Percentiles rank a stretch among this genome's conserved stretches.
Conservation (phyloP, 1,284 basidiomycete genomes). For the Phaffia rhodozyma region DNA sequence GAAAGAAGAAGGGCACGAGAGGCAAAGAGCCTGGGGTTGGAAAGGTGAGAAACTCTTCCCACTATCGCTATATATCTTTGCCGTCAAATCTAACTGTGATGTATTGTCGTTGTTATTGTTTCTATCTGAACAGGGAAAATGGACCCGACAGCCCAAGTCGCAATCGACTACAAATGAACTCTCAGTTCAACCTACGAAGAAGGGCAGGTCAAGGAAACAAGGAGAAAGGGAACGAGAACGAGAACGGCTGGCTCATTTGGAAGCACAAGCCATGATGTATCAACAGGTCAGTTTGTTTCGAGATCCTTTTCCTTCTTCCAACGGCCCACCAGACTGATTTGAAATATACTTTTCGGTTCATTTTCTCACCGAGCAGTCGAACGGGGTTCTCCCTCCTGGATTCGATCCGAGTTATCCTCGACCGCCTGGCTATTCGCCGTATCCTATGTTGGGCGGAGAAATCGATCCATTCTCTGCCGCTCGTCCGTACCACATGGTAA, state of each 20-base stretch:
- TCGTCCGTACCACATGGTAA: too few species aligned
- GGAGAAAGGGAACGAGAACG: background rate
- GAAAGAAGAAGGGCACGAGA: background rate
- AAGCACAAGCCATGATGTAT: background rate
- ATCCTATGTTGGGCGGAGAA: too few species aligned
- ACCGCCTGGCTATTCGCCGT: too few species aligned
- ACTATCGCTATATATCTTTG: background rate
- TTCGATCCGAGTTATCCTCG: too few species aligned
- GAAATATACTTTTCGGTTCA: too few species aligned
- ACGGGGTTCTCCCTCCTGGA: too few species aligned
- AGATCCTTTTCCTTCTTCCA: too few species aligned
- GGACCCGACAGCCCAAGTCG: constrained; percentile 2
- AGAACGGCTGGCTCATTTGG: background rate
- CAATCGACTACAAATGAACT: background rate
- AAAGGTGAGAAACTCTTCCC: background rate
- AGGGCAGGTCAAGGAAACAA: background rate
- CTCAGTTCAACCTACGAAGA: background rate
- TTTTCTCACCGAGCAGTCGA: too few species aligned
- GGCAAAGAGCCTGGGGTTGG: background rate
- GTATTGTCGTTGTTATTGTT: background rate
- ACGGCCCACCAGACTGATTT: too few species aligned
- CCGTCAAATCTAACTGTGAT: too few species aligned
- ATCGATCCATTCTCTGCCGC: too few species aligned
- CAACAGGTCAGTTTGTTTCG: background rate
- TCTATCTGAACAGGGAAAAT: constrained; percentile 1